Base-by-base conservation (phyloP, 768 basidiomycete genomes). In the Suillus fuscotomentosus region DNA sequence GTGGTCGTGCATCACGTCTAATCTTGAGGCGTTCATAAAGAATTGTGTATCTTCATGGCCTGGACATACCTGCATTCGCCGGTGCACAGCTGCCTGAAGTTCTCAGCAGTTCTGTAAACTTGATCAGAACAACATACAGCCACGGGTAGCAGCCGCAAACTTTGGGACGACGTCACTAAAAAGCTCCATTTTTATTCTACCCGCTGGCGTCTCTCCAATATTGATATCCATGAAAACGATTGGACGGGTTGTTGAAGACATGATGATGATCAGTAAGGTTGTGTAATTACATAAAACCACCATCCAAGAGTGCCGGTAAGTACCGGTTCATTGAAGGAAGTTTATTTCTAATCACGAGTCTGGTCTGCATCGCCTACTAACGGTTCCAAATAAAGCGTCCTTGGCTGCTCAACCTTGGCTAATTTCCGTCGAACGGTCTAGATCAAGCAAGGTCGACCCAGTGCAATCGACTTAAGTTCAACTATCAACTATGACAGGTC, bases 191-290 rank as follows among this genome's bases (percentile, higher is more conserved):
- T 98, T 99, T 69, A 99, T 83, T 39, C 97, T 81, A 17, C 96
- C 97, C 3, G 94, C 94, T 39, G 94, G 93, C 0, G 95, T 98
- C 79, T 99, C 97, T 51, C 97, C 97, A 57, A 99, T 98, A 57
- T 92, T 87, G 65, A 99, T 82, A 73, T 99, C 97, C 88, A 99
- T 96, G 76, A 99, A 99, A 63, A 97, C 95, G 55, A 99, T 81
- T 0, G 97, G 97, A 20, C 97, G 86, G 3, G 83, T 79, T 38
- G 82, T 75, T 22, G 81, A 79, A 39, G 85, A 78, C 81, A 82
- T 83, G 54, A 41, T 63, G 22, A 38, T 41, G n/a, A 41, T 57
- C 61, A 34, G 60, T 24, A 62, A 41, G 15, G 10, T 27, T 9
- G 15, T 15, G 22, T 41, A 39, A 41, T 34, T 24, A 31, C 41